Base-by-base conservation (phyloP, 768 basidiomycete genomes). In the Naganishia randhawae region DNA sequence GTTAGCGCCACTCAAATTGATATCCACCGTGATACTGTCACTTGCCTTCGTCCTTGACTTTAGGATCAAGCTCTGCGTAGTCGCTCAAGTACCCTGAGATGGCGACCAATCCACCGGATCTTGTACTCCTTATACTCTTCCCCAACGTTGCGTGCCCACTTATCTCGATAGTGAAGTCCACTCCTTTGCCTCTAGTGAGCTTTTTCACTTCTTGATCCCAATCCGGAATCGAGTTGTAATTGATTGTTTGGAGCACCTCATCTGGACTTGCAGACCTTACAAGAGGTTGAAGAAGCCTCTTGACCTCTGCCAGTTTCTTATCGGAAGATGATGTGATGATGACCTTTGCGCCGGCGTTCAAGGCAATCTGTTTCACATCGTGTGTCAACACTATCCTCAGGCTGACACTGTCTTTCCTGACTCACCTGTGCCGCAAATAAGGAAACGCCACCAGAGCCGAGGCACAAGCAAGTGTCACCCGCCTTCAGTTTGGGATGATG, bases 271-370 rank as follows among this genome's bases (percentile, higher is more conserved):
- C 48, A 7, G 71, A 25, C 9, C 67, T 61, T 16, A 84, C 71
- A 64, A 86, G 80, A 16, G 83, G 81, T 14, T 82, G 83, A 25
- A 87, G 86, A 22, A 87, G 82, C 50, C 82, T 82, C 51, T 81
- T 77, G 10, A 83, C 86, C 32, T 84, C 70, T 52, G 70, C 69
- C 31, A 77, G 81, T 72, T 89, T 89, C 53, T 83, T 82, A 71
- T 88, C 86, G 0, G 86, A 86, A 0, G 86, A 88, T 0, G 87
- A 88, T 0, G 87, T 89, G 31, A 83, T 82, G 71, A 89, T 87
- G 67, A 88, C 86, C 0, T 78, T 84, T 1, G 87, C 87, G 39
- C 87, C 87, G 9, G 85, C 82, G 2, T 85, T 85, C 50, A 86
- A 82, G 1, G 87, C 87, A 51, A 89, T 77, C 76, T 88, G 86